Evolutionary conservation across 2,329 filamentous ascomycete species (phyloP), one percentile per base, ranked within the genome.

Genomic region (Blastomyces emzantsi): DNA sequence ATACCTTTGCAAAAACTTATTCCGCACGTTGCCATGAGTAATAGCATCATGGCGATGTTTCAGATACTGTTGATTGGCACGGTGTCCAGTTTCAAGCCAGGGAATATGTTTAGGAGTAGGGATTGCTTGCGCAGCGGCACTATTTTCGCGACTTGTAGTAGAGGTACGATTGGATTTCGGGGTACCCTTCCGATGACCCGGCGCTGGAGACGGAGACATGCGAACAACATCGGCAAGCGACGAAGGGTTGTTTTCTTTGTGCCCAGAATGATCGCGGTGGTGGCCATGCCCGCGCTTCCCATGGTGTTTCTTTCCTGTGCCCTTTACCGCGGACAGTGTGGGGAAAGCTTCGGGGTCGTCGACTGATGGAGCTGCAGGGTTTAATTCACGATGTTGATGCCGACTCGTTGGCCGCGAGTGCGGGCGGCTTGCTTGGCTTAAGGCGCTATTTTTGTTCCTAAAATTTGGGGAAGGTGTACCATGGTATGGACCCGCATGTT

Each of bases 281-380:
- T 94, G 90, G 0, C 88, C 87, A 73, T 96, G 90, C 0, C 90
- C 89, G 0, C 90, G 86, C 77, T 96, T 97, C 45, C 92, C 92
- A 73, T 96, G 91, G 73, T 96, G 90, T 72, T 96, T 96, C 78
- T 97, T 97, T 62, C 85, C 87, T 61, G 72, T 65, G 55, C 86
- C 85, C 74, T 94, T 94, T 36, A 85, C 89, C 45, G 91, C 90
- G 6, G 91, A 90, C 2, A 99, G 83, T 9, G 89, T 90, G 8
- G 94, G 94, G 71, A 99, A 99, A 0, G 93, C 94, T 71, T 99
- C 94, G 25, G 90, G 93, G 71, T 99, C 94, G 73, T 97, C 92
- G 30, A 96, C 87, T 25, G 90, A 86, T 39, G 89, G 88, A 17
- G 90, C 88, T 30, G 85, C 82, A 41, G 86, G 85, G 36, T 85